Conservation (phyloP, 371 early-diverging fungal genomes). For the Mortierella sp. region DNA sequence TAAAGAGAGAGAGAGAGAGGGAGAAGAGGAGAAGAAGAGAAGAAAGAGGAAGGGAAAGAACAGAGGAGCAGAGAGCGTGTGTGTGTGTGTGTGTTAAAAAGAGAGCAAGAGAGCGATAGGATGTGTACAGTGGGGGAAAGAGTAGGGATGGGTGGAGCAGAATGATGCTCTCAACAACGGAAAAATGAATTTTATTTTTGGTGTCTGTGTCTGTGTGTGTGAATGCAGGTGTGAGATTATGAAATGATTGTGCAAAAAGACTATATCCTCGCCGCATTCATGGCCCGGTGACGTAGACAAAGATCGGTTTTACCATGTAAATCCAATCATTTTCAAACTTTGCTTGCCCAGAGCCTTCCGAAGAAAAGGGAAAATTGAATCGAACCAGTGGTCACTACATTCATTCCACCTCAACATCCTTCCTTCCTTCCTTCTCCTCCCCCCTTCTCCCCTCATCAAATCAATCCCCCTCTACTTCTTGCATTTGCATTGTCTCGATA, state of each 20-base stretch:
- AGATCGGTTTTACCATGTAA: no score
- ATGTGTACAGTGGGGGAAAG: neutral
- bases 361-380: no score
- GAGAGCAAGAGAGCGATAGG: neutral
- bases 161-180: neutral
- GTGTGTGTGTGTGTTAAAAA: no score
- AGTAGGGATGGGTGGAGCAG: neutral
- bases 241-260: no score
- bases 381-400: neutral
- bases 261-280: no score
- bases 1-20: neutral
- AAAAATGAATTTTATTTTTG: neutral
- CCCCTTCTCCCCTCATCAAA: neutral
- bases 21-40: neutral
- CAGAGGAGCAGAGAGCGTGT: neutral
- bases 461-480: neutral
- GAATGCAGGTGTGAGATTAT: neutral
- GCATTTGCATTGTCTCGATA: constrained; percentile 3
- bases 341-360: no score
- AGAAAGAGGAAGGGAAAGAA: neutral
- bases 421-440: neutral
- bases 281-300: no score
- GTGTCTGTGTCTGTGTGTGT: neutral
- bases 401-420: neutral
- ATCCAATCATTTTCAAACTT: no score